phyloP scores from a whole-genome alignment of 2,329 filamentous ascomycete genomes.

The Xylariales sp. region DNA sequence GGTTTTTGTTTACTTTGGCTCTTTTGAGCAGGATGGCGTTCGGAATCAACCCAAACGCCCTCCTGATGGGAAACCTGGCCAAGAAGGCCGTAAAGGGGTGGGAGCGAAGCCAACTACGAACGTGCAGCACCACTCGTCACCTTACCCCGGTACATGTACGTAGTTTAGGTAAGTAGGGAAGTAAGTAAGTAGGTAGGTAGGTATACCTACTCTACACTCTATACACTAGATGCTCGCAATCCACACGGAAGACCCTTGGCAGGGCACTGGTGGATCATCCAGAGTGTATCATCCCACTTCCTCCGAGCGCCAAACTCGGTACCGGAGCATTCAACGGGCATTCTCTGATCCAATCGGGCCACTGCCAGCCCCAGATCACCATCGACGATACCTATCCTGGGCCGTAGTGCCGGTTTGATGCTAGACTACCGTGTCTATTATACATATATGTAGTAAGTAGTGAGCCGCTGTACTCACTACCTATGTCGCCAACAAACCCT shows the following conservation, averaged over 20 bases:
- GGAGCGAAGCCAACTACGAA: conserved; percentile 16
- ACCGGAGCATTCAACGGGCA: conserved; percentile 13
- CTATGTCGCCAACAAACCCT: not conserved
- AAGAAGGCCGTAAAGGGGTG: conserved; percentile 1
- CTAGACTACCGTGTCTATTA: not conserved
- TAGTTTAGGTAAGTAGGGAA: too few species aligned
- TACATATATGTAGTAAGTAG: not conserved
- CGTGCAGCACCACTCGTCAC: not conserved
- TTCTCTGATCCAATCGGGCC: conserved; percentile 33
- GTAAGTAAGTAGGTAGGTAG: not conserved
- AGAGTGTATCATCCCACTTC: not conserved
- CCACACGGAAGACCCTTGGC: conserved; percentile 18
- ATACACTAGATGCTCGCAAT: not conserved
- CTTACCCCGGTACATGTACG: too few species aligned
- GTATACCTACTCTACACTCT: not conserved
- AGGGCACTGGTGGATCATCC: conserved; percentile 22
- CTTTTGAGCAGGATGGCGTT: conserved; percentile 1
- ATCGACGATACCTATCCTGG: conserved; percentile 7
- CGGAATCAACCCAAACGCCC: not conserved
- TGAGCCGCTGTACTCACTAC: not conserved
- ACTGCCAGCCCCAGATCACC: conserved; percentile 28
- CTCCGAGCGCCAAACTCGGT: conserved; percentile 31
- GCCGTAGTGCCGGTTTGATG: conserved; percentile 16
- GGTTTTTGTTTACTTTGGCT: conserved; percentile 15
- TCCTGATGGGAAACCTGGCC: not conserved